These are phyloP conservation scores for Talaromyces amestolkiae DNA, from an alignment of 2,329 filamentous ascomycete species.

Conservation along the genomic window DNA sequence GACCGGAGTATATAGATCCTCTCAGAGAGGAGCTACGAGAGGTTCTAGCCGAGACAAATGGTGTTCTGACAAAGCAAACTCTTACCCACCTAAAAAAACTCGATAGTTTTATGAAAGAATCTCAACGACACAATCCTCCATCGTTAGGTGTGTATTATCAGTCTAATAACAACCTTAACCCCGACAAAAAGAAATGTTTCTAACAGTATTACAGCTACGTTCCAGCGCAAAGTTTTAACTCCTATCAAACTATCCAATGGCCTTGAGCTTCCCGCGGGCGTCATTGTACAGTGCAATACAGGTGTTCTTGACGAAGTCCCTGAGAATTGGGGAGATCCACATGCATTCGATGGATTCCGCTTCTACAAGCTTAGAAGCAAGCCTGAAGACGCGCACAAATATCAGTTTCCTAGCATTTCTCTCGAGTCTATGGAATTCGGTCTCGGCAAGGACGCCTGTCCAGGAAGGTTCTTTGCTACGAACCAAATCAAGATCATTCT, in stretches of 20 bases:
- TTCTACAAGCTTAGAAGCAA: conserved; percentile 13
- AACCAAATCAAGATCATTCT: conserved; percentile 29
- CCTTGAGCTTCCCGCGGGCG: conserved; percentile 6
- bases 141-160: conserved; percentile 1
- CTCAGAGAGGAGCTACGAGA: conserved; percentile 9
- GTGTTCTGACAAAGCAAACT: conserved; percentile 6
- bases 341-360: conserved; percentile 12
- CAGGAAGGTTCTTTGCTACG: conserved; percentile 32
- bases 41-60: conserved; percentile 8
- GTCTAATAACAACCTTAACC: not conserved
- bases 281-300: conserved; percentile 13
- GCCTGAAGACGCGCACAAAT: conserved; percentile 7
- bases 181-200: not conserved
- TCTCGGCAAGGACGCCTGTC: conserved; percentile 52
- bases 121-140: conserved; percentile 8
- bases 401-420: conserved; percentile 13
- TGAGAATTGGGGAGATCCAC: conserved; percentile 4
- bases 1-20: conserved; percentile 12
- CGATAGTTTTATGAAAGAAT: conserved; percentile 13
- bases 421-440: conserved; percentile 32
- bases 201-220: not conserved
- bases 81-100: conserved; percentile 12
- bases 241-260: conserved; percentile 12
- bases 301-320: conserved; percentile 2
- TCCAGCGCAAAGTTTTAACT: conserved; percentile 6